Conservation (phyloP, 371 early-diverging fungal genomes). For the Mortierella polycephala region DNA sequence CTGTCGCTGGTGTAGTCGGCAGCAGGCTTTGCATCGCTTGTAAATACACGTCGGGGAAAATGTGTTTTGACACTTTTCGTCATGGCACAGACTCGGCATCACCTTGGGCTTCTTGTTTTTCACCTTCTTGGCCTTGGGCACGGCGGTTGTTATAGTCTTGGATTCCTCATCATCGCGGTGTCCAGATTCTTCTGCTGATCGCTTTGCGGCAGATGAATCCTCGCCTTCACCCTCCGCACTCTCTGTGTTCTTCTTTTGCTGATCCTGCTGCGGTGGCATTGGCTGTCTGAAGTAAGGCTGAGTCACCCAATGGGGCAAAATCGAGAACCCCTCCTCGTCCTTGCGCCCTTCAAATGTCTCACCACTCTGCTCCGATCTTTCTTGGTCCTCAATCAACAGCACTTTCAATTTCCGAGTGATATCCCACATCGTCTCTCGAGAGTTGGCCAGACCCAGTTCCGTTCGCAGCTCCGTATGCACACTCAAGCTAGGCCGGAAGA, state of each 20-base stretch:
- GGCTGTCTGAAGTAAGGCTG: constrained; percentile 83
- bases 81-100: constrained; percentile 28
- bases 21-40: constrained; percentile 44
- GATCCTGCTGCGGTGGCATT: constrained; percentile 52
- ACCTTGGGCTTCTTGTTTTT: constrained; percentile 42
- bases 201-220: constrained; percentile 13
- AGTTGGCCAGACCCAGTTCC: constrained; percentile 71
- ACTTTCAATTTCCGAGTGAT: constrained; percentile 70
- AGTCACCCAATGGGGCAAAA: constrained; percentile 77
- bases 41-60: constrained; percentile 37
- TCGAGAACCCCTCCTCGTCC: constrained; percentile 73
- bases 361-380: constrained; percentile 26
- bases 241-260: constrained; percentile 17
- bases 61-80: constrained; percentile 29
- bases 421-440: constrained; percentile 71
- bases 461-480: constrained; percentile 84
- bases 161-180: constrained; percentile 32
- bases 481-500: constrained; percentile 82
- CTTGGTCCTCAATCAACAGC: constrained; percentile 62
- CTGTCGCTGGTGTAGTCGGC: constrained; percentile 32
- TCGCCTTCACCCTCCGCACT: neutral
- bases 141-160: neutral
- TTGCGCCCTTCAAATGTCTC: constrained; percentile 50
- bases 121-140: neutral
- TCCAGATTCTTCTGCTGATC: constrained; percentile 34